Evolutionary conservation across 2,329 filamentous ascomycete genomes (phyloP).

Genomic region (Phyllosticta citriasiana): DNA sequence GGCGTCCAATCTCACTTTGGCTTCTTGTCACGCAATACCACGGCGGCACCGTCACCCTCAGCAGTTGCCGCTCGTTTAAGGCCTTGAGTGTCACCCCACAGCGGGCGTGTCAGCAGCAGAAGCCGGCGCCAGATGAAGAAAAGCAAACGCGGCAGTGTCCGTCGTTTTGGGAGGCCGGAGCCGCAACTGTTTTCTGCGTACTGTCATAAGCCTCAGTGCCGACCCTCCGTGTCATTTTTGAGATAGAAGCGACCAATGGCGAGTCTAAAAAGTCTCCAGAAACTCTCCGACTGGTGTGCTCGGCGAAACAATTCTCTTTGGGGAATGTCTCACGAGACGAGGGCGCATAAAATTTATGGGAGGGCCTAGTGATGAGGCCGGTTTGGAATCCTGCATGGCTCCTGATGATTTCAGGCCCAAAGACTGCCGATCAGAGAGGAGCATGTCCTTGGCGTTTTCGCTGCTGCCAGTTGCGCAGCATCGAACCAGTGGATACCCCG

Average conservation of each 20-base stretch:
- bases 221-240: neutral
- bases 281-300: neutral
- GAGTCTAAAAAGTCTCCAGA: neutral
- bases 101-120: neutral
- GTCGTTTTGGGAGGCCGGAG: neutral
- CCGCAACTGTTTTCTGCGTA: neutral
- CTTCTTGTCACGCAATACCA: neutral
- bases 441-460: too few species aligned
- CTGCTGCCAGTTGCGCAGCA: neutral
- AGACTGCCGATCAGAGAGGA: too few species aligned
- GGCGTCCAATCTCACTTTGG: neutral
- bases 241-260: neutral
- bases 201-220: neutral
- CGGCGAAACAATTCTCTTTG: neutral
- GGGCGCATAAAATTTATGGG: neutral
- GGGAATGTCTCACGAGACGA: neutral
- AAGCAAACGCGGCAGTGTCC: neutral
- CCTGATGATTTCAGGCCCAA: neutral
- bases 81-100: neutral
- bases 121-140: neutral
- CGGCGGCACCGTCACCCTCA: neutral
- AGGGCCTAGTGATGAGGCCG: neutral
- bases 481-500: neutral
- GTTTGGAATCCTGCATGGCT: neutral
- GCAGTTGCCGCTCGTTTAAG: neutral